Percentiles rank a stretch among this genome's conserved stretches.
Evolutionary conservation across 495 filamentous ascomycete genomes (phyloP).

Genomic region (Talaromyces trachyspermus): DNA sequence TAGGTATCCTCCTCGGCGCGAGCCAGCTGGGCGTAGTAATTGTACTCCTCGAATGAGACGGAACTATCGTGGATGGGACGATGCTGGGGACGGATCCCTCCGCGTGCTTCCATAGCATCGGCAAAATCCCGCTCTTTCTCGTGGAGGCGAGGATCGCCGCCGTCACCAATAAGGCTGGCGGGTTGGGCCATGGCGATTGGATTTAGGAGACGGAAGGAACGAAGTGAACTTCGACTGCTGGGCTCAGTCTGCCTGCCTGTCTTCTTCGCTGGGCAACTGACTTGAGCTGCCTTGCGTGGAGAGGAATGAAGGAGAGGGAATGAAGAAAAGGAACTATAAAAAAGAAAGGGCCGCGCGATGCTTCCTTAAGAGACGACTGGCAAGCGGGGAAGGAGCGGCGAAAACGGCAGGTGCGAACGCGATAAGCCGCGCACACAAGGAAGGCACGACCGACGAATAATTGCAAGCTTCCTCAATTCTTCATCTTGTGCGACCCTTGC

Average conservation of each 20-base stretch:
- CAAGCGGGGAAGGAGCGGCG: not conserved
- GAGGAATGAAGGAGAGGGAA: not conserved
- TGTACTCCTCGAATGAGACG: slow-evolving; percentile 33
- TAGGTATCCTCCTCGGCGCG: slow-evolving; percentile 21
- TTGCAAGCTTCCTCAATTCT: no score
- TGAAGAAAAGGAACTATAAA: not conserved
- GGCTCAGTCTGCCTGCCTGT: not conserved
- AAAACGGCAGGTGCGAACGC: not conserved
- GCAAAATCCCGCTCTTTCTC: slow-evolving; percentile 12
- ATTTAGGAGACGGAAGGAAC: not conserved
- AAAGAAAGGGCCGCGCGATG: not conserved
- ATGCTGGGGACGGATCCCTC: slow-evolving; percentile 14
- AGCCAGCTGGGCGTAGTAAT: slow-evolving; percentile 27
- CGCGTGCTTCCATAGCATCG: slow-evolving; percentile 6
- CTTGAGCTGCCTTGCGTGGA: not conserved
- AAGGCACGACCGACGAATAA: not conserved
- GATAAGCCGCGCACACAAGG: not conserved
- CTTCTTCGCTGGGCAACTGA: no score
- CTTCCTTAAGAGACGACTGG: not conserved
- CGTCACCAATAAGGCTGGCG: slow-evolving; percentile 5
- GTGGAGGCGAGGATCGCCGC: slow-evolving; percentile 16
- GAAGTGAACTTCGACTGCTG: not conserved
- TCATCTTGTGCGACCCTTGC: no score
- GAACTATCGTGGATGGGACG: slow-evolving; percentile 20
- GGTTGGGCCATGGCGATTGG: slow-evolving; percentile 6